Base-by-base conservation (phyloP, 2,329 filamentous ascomycete species). In the Chaetomiaceae sp. region DNA sequence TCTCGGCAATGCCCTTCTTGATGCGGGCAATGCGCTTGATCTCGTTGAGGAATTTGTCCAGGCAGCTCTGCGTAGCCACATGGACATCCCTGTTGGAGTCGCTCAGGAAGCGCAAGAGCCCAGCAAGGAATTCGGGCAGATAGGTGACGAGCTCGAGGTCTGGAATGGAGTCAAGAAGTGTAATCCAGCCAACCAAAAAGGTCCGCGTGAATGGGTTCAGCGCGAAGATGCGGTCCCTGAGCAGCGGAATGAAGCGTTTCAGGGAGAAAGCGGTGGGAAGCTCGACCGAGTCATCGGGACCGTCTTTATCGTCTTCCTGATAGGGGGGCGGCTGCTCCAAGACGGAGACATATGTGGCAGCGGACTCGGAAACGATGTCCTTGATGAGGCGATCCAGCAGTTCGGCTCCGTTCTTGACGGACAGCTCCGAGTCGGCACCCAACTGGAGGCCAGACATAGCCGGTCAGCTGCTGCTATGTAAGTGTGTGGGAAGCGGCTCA, bases 381-480 rank as follows among this genome's bases (percentile, higher is more conserved):
- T 96, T 96, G 66, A 99, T 85, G 44, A 99, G 79, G 27, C 94
- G 88, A 71, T 99, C 94, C 8, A 99, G 80, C 45, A 99, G 80
- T 69, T 99, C 94, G 20, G 94, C 94, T 25, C 94, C 94, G 67
- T 99, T 99, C 72, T 99, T 99, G 54, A 99, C 95, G 0, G 92
- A 97, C 5, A 96, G 76, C 68, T 99, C 95, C 1, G 91, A 92
- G 69, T 99, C 94, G 44, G 94, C 94, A 15, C 92, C 91, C 63
- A 99, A 82, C 91, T 96, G 15, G n/a, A 6, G 50, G 25, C 20
- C 47, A 22, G 44, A n/a, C 33, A n/a, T 11, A 39, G 37, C 22
- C 22, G 31, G 54, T 61, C 22, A 58, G 55, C 55, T 6, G 23
- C 14, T 19, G 42, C 15, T 34, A 34, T 23, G 51, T 9, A 44